Evolutionary conservation across 2,329 filamentous ascomycete genomes (phyloP).

Genomic region (Nemania sp.): DNA sequence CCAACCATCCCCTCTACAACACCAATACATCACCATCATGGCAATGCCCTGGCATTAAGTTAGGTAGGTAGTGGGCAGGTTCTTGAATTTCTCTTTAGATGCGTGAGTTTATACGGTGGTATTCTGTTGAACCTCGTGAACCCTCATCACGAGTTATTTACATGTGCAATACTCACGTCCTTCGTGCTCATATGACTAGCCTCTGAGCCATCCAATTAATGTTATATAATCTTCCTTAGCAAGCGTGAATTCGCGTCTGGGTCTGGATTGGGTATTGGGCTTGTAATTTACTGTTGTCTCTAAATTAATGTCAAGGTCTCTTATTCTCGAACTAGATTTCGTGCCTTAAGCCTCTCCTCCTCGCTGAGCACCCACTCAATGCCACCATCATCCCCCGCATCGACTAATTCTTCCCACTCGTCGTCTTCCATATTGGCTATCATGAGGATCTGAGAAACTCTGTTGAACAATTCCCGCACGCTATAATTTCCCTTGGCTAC

Average conservation of each 20-base stretch:
- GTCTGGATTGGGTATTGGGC: background rate
- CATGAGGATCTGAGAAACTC: conserved; percentile 71
- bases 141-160: too few species aligned
- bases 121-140: too few species aligned
- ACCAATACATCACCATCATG: too few species aligned
- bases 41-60: too few species aligned
- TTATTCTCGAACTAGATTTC: conserved; percentile 57
- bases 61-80: too few species aligned
- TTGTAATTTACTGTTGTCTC: background rate
- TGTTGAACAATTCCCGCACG: conserved; percentile 68
- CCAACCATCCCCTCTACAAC: too few species aligned
- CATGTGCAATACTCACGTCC: too few species aligned
- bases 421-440: conserved; percentile 82
- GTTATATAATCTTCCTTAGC: too few species aligned
- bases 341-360: conserved; percentile 67
- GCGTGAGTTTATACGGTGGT: too few species aligned
- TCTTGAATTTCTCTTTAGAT: too few species aligned
- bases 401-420: conserved; percentile 72
- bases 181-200: too few species aligned
- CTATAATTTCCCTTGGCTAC: conserved; percentile 67
- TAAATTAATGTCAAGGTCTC: conserved; percentile 3
- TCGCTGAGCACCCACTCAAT: conserved; percentile 64
- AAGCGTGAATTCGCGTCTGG: background rate
- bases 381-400: conserved; percentile 55
- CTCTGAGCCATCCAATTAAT: too few species aligned